Percentiles rank a stretch among this genome's conserved stretches.
Evolutionary conservation across 495 filamentous ascomycete species (phyloP).

Genomic region (Podospora pseudocomata): DNA sequence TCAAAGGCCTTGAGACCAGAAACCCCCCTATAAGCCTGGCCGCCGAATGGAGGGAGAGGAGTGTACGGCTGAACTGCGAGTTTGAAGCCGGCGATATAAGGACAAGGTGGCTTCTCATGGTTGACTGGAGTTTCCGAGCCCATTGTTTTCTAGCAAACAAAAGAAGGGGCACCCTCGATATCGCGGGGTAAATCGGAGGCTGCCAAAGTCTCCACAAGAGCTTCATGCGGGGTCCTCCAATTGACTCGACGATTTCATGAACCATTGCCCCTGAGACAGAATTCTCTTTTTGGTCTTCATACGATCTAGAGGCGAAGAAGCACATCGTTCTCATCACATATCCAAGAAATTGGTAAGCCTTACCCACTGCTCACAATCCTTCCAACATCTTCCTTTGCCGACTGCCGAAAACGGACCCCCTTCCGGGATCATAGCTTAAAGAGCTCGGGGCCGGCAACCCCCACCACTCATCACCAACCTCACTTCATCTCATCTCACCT

Average conservation of each 20-base stretch:
- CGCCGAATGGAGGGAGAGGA: not conserved
- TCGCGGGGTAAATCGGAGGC: not conserved
- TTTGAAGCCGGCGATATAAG: not conserved
- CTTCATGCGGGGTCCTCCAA: not conserved
- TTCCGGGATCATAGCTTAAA: not conserved
- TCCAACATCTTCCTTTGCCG: not conserved
- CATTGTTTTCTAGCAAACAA: not conserved
- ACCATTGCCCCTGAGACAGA: not conserved
- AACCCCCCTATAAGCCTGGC: not conserved
- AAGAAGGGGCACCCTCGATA: not conserved
- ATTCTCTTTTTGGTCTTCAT: not conserved
- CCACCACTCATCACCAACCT: not conserved
- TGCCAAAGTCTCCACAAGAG: not conserved
- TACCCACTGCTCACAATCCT: not conserved
- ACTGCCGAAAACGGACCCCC: not conserved
- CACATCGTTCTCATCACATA: not conserved
- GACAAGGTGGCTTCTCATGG: not conserved
- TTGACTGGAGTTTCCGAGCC: not conserved
- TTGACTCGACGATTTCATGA: not conserved
- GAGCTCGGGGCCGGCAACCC: no score
- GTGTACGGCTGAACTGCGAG: not conserved
- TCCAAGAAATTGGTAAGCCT: not conserved
- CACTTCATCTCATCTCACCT: slow-evolving; percentile 6
- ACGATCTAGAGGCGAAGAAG: not conserved
- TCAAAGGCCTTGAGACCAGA: not conserved